Conservation (phyloP, 1,284 basidiomycete genomes). For the Naganishia sp. region DNA sequence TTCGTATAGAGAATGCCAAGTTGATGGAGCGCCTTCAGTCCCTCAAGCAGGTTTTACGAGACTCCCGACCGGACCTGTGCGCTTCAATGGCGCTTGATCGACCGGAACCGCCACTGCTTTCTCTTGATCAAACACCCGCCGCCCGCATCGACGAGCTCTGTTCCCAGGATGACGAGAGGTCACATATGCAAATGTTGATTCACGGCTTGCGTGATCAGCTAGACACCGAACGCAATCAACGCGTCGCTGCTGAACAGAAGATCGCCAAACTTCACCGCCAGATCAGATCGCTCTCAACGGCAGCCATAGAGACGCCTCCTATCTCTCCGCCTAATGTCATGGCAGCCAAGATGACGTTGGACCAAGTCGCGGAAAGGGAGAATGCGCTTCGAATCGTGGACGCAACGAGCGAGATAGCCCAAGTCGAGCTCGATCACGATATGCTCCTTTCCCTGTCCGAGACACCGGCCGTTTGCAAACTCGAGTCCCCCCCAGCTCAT, state of each 20-base stretch:
- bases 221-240: conserved; percentile 21
- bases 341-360: conserved; percentile 10
- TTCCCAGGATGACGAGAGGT: conserved; percentile 30
- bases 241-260: conserved; percentile 28
- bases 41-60: conserved; percentile 15
- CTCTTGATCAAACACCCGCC: conserved; percentile 1
- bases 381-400: conserved; percentile 11
- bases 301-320: no score
- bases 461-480: conserved; percentile 1
- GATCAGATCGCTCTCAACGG: conserved; percentile 12
- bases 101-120: conserved; percentile 12
- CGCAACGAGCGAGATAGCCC: neutral
- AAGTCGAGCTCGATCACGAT: conserved; percentile 7
- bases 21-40: conserved; percentile 29
- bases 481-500: neutral
- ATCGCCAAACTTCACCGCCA: conserved; percentile 20
- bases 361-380: conserved; percentile 21
- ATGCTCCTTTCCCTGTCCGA: conserved; percentile 1
- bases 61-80: conserved; percentile 10
- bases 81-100: conserved; percentile 9
- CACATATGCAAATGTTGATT: conserved; percentile 33
- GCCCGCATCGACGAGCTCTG: neutral
- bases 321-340: neutral
- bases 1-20: conserved; percentile 30
- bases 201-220: conserved; percentile 29